Evolutionary conservation across 2,329 filamentous ascomycete species (phyloP), one percentile per base, ranked within the genome.

Genomic region (Aureobasidium sp.): DNA sequence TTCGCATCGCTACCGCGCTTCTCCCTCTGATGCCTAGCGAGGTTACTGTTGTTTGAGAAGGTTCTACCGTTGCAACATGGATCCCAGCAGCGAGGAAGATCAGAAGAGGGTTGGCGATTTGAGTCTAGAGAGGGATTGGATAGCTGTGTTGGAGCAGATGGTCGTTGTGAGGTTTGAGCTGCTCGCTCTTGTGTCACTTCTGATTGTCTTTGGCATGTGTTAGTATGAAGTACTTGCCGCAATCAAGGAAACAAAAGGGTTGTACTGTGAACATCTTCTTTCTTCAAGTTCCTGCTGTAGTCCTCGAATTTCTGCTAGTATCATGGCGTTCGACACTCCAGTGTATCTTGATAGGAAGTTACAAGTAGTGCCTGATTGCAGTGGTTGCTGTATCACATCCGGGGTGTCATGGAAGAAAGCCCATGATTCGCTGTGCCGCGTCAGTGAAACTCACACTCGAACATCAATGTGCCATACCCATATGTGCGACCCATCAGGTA

Each of bases 21-120:
- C 52, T 56, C 52, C 31, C 52, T 25, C 17, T 56, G 52, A 56
- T 56, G 52, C 20, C 52, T 56, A 11, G 25, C 52, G 12, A 56
- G 37, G 20, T 56, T 44, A n/a, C 52, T 56, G 12, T 31, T 39
- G 17, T 42, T 56, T 7, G 52, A 56, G 11, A 56, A 56, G 4
- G 37, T 22, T 6, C 52, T n/a, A 8, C 37, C 52, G 11, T 56
- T 34, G 12, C 52, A 44, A 14, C 52, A 44, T 29, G 37, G 11
- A 20, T 42, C 15, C 52, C 52, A 44, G 25, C 52, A 56, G 12
- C 25, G 37, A 31, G 37, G 37, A 9, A 31, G 37, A 7, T 44
- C 31, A 7, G 17, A 14, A 11, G 31, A 7, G n/a, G 5, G 5
- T 36, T 2, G 47, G 4, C 36, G 2, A 5, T 22, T 20, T 9